A percentile compares a stretch with the other conserved stretches of the same genome.
These are phyloP conservation scores for Kuraishia cidri DNA, from an alignment of 805 yeast species.

Conservation along the genomic window DNA sequence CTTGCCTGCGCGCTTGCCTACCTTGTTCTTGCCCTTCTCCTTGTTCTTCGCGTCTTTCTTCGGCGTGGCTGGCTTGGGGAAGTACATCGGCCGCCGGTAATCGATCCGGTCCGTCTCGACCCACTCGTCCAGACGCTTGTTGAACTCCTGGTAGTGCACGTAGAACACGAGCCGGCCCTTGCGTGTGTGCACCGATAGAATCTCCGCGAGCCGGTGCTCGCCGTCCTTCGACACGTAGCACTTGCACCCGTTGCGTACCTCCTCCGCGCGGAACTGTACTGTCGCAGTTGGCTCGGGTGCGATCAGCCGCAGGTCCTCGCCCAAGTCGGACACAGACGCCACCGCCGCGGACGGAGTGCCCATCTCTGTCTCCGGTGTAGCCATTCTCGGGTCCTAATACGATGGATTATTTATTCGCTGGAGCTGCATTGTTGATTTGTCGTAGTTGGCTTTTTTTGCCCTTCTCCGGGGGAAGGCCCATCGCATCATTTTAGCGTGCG, in stretches of 20 bases:
- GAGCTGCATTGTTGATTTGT: too few species aligned
- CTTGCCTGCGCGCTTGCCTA: constrained; percentile 9
- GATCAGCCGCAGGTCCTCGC: constrained; percentile 1
- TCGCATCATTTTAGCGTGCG: too few species aligned
- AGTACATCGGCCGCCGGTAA: constrained; percentile 54
- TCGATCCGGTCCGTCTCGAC: constrained; percentile 65
- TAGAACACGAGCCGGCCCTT: constrained; percentile 77
- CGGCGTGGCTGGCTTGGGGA: constrained; percentile 53
- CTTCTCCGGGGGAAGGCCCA: too few species aligned
- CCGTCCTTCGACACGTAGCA: constrained; percentile 77
- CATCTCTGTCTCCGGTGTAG: too few species aligned
- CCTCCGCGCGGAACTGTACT: constrained; percentile 25
- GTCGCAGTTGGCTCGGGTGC: background rate
- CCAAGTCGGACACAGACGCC: too few species aligned
- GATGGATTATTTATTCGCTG: too few species aligned
- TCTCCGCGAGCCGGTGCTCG: constrained; percentile 75
- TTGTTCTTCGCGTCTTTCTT: constrained; percentile 30
- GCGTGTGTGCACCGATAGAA: constrained; percentile 64
- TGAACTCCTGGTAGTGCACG: constrained; percentile 91
- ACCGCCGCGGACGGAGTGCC: too few species aligned
- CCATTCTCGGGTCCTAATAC: too few species aligned
- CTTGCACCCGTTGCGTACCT: constrained; percentile 69
- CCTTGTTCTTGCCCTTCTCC: constrained; percentile 24
- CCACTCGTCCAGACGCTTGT: constrained; percentile 97
- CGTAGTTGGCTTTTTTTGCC: too few species aligned